phyloP scores from a whole-genome alignment of 345 rosid species.

The Dovyalis caffra region DNA sequence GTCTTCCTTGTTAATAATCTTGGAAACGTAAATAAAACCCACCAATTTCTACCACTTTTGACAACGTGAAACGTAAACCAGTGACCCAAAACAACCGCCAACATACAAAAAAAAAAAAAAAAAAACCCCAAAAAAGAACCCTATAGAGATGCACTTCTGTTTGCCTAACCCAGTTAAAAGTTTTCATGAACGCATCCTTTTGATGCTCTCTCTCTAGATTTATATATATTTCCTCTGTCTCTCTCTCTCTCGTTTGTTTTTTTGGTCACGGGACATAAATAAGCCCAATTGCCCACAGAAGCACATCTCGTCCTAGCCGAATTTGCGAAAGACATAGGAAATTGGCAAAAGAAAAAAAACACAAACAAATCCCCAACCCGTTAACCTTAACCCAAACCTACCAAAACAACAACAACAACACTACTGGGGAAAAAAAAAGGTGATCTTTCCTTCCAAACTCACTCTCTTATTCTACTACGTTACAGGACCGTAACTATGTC shows the following conservation, averaged over 20 bases:
- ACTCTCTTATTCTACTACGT: slow-evolving; percentile 21
- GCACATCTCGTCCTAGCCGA: background rate
- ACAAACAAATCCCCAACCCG: background rate
- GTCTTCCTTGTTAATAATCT: too few relatives aligned
- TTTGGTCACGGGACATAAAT: background rate
- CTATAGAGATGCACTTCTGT: background rate
- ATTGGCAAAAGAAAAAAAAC: background rate
- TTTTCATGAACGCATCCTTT: background rate
- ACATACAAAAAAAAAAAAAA: background rate
- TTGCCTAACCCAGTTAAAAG: background rate
- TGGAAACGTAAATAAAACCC: too few relatives aligned
- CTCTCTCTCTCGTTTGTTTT: background rate
- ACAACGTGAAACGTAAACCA: background rate
- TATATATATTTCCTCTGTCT: background rate
- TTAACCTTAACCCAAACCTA: background rate
- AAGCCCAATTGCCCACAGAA: background rate
- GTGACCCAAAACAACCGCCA: background rate
- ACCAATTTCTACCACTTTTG: too few relatives aligned
- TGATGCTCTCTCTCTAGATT: background rate
- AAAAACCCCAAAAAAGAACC: background rate
- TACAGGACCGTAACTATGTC: slow-evolving; percentile 16
- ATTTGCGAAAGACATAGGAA: background rate
- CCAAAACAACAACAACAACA: slow-evolving; percentile 5
- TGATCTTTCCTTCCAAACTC: slow-evolving; percentile 17
- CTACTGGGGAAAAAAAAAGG: slow-evolving; percentile 27